Evolutionary conservation across 1,284 basidiomycete species (phyloP).

Genomic region (Cystobasidiaceae sp.): DNA sequence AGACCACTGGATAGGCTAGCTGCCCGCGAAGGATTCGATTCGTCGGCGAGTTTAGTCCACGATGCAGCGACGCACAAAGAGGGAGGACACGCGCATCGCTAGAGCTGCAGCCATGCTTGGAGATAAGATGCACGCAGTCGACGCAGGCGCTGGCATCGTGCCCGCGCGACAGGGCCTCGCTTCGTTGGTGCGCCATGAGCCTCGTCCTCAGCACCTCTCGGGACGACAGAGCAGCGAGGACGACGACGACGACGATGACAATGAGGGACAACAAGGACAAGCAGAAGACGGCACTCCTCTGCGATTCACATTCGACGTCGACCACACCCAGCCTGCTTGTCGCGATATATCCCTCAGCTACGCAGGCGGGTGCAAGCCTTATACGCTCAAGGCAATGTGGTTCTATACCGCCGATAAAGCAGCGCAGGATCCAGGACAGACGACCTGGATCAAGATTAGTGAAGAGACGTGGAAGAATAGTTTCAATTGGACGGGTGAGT

Average conservation of each 20-base stretch:
- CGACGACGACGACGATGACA: neutral
- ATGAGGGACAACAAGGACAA: neutral
- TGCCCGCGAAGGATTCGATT: too few relatives aligned
- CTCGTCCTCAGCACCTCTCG: neutral
- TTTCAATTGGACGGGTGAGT: constrained; percentile 11
- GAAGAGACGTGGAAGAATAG: constrained; percentile 14
- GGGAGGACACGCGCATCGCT: too few relatives aligned
- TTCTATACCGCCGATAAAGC: neutral
- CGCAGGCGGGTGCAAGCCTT: constrained; percentile 7
- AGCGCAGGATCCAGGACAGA: neutral
- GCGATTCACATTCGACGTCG: neutral
- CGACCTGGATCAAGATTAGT: constrained; percentile 9
- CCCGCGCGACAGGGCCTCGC: too few relatives aligned
- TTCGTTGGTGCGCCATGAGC: too few relatives aligned
- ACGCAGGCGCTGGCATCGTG: too few relatives aligned
- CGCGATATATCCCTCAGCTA: neutral
- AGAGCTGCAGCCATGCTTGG: too few relatives aligned
- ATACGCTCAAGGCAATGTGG: constrained; percentile 5
- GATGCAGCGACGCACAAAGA: too few relatives aligned
- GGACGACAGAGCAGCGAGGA: neutral
- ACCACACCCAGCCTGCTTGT: constrained; percentile 4
- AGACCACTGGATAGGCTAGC: too few relatives aligned
- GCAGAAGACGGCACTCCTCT: neutral
- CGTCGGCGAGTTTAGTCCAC: too few relatives aligned
- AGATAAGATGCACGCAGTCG: too few relatives aligned